Evolutionary conservation across 768 basidiomycete species (phyloP), one percentile per base, ranked within the genome.

Genomic region (Trametes villosa): DNA sequence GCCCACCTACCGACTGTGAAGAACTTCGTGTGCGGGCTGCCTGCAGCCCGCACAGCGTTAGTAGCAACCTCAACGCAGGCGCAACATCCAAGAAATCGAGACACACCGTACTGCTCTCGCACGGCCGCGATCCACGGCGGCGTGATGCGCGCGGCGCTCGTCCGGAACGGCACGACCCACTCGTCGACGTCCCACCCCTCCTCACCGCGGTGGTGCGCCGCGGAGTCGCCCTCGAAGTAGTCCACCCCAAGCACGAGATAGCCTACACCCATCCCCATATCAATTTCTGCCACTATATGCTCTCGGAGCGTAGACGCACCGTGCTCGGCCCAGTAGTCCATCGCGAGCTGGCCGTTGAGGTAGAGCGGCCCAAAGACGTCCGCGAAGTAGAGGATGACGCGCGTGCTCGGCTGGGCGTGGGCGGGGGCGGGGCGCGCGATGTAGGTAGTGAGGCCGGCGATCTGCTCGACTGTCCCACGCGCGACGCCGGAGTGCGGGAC

Each of bases 311-410:
- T n/a, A n/a, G 40, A 63, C 62, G 38, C 53, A 87, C 87, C 87
- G 24, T 82, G 75, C 15, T 79, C 74, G 3, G 88, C 86, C 60
- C 83, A 86, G 65, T 81, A 88, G 68, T 89, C 86, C 67, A 87
- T 84, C 8, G 88, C 57, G 29, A 87, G 74, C 70, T 86, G 75
- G 53, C 78, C 80, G 69, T 87, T 87, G 63, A 82, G 48, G 65
- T 76, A 86, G 59, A 86, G 79, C 5, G 86, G 82, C 2, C 87
- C 82, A 63, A 76, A 86, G 1, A 88, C 78, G 61, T 88, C 87
- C 0, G 86, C 64, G 60, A 84, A 81, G 75, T 77, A 88, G 27
- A 89, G 70, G 17, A 88, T 70, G 48, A 88, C 74, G 64, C 12
- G 51, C 59, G 17, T 15, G 8, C 20, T 9, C n/a, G 1, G 17